phyloP scores from a whole-genome alignment of 2,329 filamentous ascomycete species.

The Fusarium globosum region DNA sequence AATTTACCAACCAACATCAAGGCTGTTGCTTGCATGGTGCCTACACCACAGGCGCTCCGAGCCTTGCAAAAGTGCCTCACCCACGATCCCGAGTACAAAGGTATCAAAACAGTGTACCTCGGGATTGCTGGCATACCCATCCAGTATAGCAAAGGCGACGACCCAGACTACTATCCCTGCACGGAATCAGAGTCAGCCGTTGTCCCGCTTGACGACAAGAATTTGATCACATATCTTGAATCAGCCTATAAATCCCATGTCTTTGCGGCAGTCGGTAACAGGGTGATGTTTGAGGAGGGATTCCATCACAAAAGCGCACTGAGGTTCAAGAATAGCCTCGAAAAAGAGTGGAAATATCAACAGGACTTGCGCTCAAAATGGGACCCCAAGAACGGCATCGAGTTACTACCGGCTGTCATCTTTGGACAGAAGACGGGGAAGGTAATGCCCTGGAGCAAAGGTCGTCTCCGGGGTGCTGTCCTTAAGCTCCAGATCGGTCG shows the following conservation, averaged over 20 bases:
- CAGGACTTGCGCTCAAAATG: neutral
- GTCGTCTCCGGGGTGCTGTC: neutral
- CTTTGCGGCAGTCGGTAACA: neutral
- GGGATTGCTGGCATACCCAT: neutral
- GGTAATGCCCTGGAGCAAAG: neutral
- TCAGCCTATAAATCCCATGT: neutral
- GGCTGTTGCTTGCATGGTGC: neutral
- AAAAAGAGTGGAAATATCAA: neutral
- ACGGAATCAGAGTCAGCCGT: neutral
- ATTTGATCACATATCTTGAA: neutral
- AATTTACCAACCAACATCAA: neutral
- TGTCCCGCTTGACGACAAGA: constrained; percentile 9
- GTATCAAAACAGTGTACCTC: neutral
- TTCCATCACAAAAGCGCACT: neutral
- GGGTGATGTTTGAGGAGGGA: neutral
- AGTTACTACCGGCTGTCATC: neutral
- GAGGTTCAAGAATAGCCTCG: neutral
- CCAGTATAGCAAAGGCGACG: neutral
- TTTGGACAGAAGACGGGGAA: neutral
- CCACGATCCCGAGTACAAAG: neutral
- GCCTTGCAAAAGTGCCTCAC: neutral
- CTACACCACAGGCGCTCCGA: no score
- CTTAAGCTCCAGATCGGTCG: neutral
- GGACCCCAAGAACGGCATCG: neutral
- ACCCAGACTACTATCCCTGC: neutral